Evolutionary conservation across 768 basidiomycete genomes (phyloP).

Genomic region (Candolleomyces aberdarensis): DNA sequence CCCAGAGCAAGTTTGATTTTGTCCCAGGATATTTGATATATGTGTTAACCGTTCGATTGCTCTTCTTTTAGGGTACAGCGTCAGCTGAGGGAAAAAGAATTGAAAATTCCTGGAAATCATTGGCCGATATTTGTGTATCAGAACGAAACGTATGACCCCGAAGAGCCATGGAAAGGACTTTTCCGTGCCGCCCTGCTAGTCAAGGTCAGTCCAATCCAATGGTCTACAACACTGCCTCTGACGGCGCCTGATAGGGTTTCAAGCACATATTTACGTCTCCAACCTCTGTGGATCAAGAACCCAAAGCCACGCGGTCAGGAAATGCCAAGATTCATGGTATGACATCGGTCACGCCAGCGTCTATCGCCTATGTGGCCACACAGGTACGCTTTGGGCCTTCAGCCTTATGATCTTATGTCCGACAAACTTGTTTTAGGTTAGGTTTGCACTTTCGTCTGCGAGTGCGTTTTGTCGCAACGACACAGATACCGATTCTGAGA

Average conservation of each 20-base stretch:
- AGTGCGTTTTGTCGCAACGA: background rate
- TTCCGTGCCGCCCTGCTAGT: constrained; percentile 8
- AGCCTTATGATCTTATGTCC: background rate
- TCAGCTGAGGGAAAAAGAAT: background rate
- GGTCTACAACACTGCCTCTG: background rate
- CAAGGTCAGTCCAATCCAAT: background rate
- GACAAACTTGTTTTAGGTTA: background rate
- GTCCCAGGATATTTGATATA: background rate
- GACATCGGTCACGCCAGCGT: constrained; percentile 13
- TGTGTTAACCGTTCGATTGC: background rate
- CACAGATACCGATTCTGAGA: background rate
- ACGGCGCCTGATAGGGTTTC: constrained; percentile 1
- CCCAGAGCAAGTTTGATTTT: constrained; percentile 9
- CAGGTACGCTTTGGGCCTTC: constrained; percentile 7
- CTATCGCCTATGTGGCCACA: too few relatives aligned
- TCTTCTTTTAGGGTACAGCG: constrained; percentile 5
- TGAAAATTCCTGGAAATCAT: constrained; percentile 9
- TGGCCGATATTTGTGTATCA: constrained; percentile 18
- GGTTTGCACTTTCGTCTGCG: background rate
- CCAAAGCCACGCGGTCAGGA: constrained; percentile 11
- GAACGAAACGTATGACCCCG: constrained; percentile 9
- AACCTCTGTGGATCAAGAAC: constrained; percentile 1
- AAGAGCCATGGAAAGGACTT: constrained; percentile 17
- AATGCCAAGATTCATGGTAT: constrained; percentile 15
- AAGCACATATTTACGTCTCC: constrained; percentile 11